Evolutionary conservation across 1,284 basidiomycete genomes (phyloP), one percentile per base, ranked within the genome.

Genomic region (Farysia itapuensis): DNA sequence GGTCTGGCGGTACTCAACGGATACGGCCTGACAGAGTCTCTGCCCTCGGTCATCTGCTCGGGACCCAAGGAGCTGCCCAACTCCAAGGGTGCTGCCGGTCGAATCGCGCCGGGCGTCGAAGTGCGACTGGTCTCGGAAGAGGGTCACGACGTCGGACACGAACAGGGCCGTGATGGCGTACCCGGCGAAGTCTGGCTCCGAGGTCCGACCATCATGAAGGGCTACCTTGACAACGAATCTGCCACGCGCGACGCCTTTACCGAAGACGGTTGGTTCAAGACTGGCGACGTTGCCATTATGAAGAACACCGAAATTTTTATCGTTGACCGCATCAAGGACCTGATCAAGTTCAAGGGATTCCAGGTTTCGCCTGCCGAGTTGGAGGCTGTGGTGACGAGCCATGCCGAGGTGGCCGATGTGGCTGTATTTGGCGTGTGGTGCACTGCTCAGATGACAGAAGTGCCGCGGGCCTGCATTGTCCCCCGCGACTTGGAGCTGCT

Each of bases 1-100:
- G 66, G 29, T 44, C 26, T 64, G 40, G 42, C 48, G 0, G 70
- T 78, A n/a, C 72, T 75, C 9, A 77, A 79, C 52, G 77, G 78
- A 4, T 90, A 87, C 58, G 88, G 89, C n/a, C 78, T 90, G n/a
- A 90, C 88, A 0, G 89, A 89, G 77, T 86, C 85, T 4, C 85
- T 85, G 0, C 86, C 87, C 0, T 58, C 64, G 5, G 48, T 64
- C 82, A 83, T 5, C 80, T 72, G 29, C 64, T 74, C 52, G 18
- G 48, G 40, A 12, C 42, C 47, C 28, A 47, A 53, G 31, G 49
- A 64, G 25, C 44, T 69, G 30, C 48, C 51, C 35, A 51, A 70
- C 36, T 45, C 54, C 22, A 66, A 67, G 51, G 72, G 72, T 13
- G 48, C 77, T 70, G 36, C 79, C 41, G 92, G 92, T 1, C 73